phyloP scores from a whole-genome alignment of 129 eudicot genomes.

The Erigeron canadensis region DNA sequence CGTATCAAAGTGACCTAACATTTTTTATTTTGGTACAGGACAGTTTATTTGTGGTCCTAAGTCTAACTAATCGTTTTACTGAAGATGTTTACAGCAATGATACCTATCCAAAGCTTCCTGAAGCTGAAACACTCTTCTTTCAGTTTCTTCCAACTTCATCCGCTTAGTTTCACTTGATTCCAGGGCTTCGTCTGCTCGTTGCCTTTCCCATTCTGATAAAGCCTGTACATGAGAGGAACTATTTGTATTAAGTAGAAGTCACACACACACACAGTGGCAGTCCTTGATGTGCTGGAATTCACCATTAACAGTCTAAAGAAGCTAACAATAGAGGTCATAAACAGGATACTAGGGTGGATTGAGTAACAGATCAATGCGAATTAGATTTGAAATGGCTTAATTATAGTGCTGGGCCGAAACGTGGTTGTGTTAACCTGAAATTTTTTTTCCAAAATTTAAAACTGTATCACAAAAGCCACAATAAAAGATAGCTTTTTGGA shows the following conservation, averaged over 20 bases:
- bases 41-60: background rate
- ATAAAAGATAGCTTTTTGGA: background rate
- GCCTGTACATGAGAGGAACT: constrained; percentile 38
- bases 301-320: constrained; percentile 10
- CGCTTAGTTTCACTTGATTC: constrained; percentile 68
- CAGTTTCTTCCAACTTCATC: constrained; percentile 80
- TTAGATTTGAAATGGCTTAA: background rate
- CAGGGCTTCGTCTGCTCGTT: constrained; percentile 73
- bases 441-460: background rate
- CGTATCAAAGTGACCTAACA: constrained; percentile 12
- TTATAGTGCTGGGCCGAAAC: background rate
- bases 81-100: constrained; percentile 21
- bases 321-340: constrained; percentile 6
- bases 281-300: constrained; percentile 15
- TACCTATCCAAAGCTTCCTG: constrained; percentile 89
- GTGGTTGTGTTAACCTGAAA: background rate
- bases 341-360: background rate
- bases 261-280: background rate
- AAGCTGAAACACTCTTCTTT: constrained; percentile 72
- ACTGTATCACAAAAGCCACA: background rate
- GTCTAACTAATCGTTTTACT: constrained; percentile 20
- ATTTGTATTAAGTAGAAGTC: constrained; percentile 8
- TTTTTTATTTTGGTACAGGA: constrained; percentile 1
- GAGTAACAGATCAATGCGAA: background rate
- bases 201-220: constrained; percentile 64